Percentiles rank a stretch among this genome's conserved stretches.
Evolutionary conservation across 345 rosid species (phyloP).

Genomic region (Corchorus olitorius): DNA sequence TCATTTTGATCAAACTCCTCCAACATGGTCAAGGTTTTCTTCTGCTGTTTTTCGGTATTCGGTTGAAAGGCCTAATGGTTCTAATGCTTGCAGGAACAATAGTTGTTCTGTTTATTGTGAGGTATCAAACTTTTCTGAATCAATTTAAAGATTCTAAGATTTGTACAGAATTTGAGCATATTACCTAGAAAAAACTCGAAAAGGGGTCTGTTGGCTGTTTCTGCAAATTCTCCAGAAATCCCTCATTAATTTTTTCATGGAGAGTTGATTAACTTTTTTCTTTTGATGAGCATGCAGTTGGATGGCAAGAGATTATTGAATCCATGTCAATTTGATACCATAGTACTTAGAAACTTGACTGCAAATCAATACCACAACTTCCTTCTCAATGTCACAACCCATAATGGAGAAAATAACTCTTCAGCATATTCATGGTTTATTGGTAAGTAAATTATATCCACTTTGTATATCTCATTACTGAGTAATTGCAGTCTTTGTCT

Average conservation of each 20-base stretch:
- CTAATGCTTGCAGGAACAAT: conserved; percentile 38
- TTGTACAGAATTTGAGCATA: background rate
- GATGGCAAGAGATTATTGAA: conserved; percentile 44
- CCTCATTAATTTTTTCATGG: background rate
- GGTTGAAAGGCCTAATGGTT: conserved; percentile 31
- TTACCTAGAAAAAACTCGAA: background rate
- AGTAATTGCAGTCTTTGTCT: background rate
- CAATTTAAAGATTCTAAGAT: background rate
- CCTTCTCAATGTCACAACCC: conserved; percentile 44
- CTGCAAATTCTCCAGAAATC: too few species aligned
- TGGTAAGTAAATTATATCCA: conserved; percentile 35
- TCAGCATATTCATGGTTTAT: conserved; percentile 56
- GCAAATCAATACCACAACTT: conserved; percentile 42
- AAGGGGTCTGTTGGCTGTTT: background rate
- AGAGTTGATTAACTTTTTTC: conserved; percentile 15
- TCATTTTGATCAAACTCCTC: conserved; percentile 41
- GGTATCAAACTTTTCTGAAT: conserved; percentile 30
- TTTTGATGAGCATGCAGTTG: conserved; percentile 35
- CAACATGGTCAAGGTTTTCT: conserved; percentile 38
- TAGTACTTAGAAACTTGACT: conserved; percentile 39
- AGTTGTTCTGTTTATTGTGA: conserved; percentile 40
- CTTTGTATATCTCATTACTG: background rate
- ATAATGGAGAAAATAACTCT: conserved; percentile 42
- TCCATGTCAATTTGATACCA: conserved; percentile 33
- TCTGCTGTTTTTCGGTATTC: conserved; percentile 46